Evolutionary conservation across 1,284 basidiomycete species (phyloP).

Genomic region (Filobasidium uniguttulatum): DNA sequence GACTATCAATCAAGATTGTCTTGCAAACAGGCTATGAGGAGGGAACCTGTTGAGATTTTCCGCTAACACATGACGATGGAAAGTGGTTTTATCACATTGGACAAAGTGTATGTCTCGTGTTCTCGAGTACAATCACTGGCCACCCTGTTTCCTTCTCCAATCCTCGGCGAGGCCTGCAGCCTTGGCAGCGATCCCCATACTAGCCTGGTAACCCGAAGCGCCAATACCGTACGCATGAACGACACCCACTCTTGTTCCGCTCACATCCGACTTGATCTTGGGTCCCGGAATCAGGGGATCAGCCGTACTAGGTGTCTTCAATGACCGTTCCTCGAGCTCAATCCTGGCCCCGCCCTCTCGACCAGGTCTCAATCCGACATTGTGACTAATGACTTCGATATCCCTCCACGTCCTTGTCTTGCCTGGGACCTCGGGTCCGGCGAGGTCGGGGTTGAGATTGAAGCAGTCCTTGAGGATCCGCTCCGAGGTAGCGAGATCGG

Average conservation of each 20-base stretch:
- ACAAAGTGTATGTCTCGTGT: too few species aligned
- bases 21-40: too few species aligned
- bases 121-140: too few species aligned
- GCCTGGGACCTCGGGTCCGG: constrained; percentile 20
- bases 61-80: too few species aligned
- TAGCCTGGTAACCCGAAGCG: constrained; percentile 23
- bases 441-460: constrained; percentile 31
- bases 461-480: constrained; percentile 35
- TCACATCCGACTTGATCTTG: constrained; percentile 35
- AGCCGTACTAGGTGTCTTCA: constrained; percentile 30
- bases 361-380: constrained; percentile 57
- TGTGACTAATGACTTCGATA: constrained; percentile 46
- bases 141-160: too few species aligned
- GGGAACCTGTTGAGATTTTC: too few species aligned
- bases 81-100: too few species aligned
- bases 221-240: constrained; percentile 58
- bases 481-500: constrained; percentile 24
- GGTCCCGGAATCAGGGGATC: constrained; percentile 25
- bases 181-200: constrained; percentile 14
- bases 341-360: constrained; percentile 55
- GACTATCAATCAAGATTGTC: too few species aligned
- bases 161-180: constrained; percentile 5
- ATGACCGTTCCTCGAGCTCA: constrained; percentile 45
- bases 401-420: constrained; percentile 26
- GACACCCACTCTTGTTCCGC: constrained; percentile 40